These are phyloP conservation scores for Parsonsia alboflavescens DNA, from an alignment of 257 asterid genomes.

Conservation along the genomic window DNA sequence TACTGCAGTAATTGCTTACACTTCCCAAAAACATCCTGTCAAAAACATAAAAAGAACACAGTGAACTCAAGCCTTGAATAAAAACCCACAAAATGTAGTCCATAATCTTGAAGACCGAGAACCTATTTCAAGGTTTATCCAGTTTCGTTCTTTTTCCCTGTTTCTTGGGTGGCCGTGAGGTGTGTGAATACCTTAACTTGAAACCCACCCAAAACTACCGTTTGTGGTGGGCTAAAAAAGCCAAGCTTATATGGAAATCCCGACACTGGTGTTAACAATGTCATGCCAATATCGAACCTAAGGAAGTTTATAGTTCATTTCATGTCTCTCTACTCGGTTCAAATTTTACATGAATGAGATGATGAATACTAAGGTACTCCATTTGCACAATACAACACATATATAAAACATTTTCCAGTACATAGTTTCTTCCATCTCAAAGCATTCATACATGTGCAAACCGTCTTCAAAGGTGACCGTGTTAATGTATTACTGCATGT, in stretches of 20 bases:
- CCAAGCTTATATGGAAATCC: not conserved
- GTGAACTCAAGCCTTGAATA: slow-evolving; percentile 4
- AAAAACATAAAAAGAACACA: not conserved
- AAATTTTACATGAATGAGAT: not conserved
- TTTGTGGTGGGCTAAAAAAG: not conserved
- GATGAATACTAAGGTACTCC: not conserved
- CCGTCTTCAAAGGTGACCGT: not conserved
- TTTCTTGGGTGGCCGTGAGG: not conserved
- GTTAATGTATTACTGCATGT: not conserved
- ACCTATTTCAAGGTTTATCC: not conserved
- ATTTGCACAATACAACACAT: not conserved
- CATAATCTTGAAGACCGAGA: not conserved
- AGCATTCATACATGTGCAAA: not conserved
- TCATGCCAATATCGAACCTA: not conserved
- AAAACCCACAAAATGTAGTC: not conserved
- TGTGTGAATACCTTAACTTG: not conserved
- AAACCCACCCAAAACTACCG: not conserved
- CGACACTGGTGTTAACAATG: no score
- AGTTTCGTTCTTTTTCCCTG: not conserved
- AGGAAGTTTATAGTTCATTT: not conserved
- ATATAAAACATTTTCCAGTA: not conserved
- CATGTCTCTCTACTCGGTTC: not conserved
- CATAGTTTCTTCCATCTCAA: slow-evolving; percentile 4
- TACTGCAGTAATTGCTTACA: slow-evolving; percentile 45
- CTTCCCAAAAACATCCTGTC: slow-evolving; percentile 55